Conservation (phyloP, 805 yeast genomes). For the Wickerhamomyces hampshirensis region DNA sequence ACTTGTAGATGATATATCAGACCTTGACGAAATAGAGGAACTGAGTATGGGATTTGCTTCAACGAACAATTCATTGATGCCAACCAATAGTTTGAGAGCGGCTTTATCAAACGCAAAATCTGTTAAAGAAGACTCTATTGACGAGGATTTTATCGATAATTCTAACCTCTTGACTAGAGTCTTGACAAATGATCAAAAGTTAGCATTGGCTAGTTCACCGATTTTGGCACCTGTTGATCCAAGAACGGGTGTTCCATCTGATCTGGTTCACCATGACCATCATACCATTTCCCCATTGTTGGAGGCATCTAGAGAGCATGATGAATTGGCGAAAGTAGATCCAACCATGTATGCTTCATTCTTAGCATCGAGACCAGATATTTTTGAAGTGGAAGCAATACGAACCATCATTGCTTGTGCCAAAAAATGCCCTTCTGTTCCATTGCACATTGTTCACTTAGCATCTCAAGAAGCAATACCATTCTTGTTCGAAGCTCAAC, state of each 20-base stretch:
- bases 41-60: constrained; percentile 16
- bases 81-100: constrained; percentile 4
- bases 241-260: constrained; percentile 39
- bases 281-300: constrained; percentile 33
- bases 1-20: constrained; percentile 3
- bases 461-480: constrained; percentile 86
- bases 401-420: constrained; percentile 64
- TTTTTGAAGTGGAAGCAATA: constrained; percentile 82
- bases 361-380: constrained; percentile 77
- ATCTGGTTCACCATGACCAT: constrained; percentile 26
- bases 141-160: constrained; percentile 3
- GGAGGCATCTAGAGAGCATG: constrained; percentile 38
- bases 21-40: constrained; percentile 22
- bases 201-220: constrained; percentile 52
- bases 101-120: constrained; percentile 5
- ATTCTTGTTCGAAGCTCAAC: constrained; percentile 58
- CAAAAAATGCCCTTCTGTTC: constrained; percentile 49
- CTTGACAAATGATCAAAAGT: constrained; percentile 46
- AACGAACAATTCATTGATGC: background rate
- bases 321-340: constrained; percentile 30
- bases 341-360: constrained; percentile 25
- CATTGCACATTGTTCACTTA: constrained; percentile 84
- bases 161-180: constrained; percentile 3
- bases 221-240: constrained; percentile 57
- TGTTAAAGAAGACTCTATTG: constrained; percentile 3